phyloP scores from a whole-genome alignment of 1,284 basidiomycete genomes.

The Fomitopsis schrenkii region DNA sequence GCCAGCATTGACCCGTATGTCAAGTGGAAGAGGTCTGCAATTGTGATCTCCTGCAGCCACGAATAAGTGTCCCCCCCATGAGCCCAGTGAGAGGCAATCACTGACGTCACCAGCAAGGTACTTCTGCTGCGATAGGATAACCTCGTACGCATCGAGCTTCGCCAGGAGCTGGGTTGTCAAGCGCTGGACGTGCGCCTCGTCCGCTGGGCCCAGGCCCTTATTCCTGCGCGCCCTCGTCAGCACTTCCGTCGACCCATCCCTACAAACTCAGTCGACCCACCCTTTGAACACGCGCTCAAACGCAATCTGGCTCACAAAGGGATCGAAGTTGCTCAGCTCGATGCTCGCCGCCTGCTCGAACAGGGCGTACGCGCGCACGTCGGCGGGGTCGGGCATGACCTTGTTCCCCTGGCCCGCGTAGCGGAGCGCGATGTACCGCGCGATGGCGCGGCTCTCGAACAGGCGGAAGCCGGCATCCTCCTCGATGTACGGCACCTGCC shows the following conservation, averaged over 20 bases:
- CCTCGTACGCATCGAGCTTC: slow-evolving; percentile 42
- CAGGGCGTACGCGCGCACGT: slow-evolving; percentile 34
- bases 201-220: background rate
- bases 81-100: slow-evolving; percentile 2
- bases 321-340: slow-evolving; percentile 51
- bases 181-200: background rate
- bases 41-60: slow-evolving; percentile 32
- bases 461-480: slow-evolving; percentile 44
- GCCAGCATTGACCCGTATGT: slow-evolving; percentile 35
- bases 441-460: slow-evolving; percentile 52
- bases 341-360: slow-evolving; percentile 56
- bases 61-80: background rate
- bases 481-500: slow-evolving; percentile 62
- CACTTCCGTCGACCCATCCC: background rate
- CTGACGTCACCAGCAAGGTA: slow-evolving; percentile 45
- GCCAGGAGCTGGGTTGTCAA: slow-evolving; percentile 19
- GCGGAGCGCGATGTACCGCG: slow-evolving; percentile 44
- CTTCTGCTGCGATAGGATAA: slow-evolving; percentile 38
- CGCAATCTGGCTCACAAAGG: slow-evolving; percentile 34
- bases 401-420: slow-evolving; percentile 33
- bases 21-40: slow-evolving; percentile 53
- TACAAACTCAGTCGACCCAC: slow-evolving; percentile 21
- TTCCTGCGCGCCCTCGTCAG: background rate
- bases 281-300: slow-evolving; percentile 44
- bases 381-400: slow-evolving; percentile 26